Conservation (phyloP, 179 eudicot species). For the Carnegiea gigantea region DNA sequence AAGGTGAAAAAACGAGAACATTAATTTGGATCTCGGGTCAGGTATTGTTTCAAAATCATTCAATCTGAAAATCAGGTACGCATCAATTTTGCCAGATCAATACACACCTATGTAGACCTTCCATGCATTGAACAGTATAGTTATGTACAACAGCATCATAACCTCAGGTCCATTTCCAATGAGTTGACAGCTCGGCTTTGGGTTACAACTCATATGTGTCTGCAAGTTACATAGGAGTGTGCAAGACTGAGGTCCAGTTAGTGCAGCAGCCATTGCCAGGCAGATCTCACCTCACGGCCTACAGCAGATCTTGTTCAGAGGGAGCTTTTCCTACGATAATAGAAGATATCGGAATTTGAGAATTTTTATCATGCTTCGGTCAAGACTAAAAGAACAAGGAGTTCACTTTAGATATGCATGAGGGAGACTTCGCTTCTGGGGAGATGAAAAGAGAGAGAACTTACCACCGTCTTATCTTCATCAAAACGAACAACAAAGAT, state of each 20-base stretch:
- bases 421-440: neutral
- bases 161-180: neutral
- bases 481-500: conserved; percentile 65
- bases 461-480: conserved; percentile 63
- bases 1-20: no score
- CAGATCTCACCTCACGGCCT: conserved; percentile 39
- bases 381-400: neutral
- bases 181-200: neutral
- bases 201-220: neutral
- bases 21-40: no score
- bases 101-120: no score
- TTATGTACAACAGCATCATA: neutral
- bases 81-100: no score
- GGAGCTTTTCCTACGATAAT: conserved; percentile 53
- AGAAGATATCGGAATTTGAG: neutral
- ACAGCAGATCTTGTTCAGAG: conserved; percentile 58
- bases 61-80: no score
- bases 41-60: no score
- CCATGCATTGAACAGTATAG: no score
- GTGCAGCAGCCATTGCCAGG: neutral
- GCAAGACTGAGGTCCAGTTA: neutral
- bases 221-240: neutral
- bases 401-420: neutral
- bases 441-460: neutral
- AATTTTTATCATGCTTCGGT: neutral